Base-by-base conservation (phyloP, 148 eudicot genomes). In the Rhododendron henanense region DNA sequence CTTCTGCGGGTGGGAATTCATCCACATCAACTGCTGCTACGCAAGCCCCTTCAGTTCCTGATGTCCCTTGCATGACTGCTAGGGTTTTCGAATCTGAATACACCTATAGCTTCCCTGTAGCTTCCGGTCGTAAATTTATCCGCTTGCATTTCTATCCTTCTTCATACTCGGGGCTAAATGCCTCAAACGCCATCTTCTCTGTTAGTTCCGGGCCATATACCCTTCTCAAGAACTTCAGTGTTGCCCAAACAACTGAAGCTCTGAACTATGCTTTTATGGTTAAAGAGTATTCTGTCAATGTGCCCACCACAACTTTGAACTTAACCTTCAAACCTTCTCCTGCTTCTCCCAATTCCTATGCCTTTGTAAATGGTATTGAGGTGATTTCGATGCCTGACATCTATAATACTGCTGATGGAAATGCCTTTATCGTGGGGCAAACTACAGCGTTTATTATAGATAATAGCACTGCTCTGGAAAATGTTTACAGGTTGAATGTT, bases 361-460 rank as follows among this genome's bases (percentile, higher is more conserved):
- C 98, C 41, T 96, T 93, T 78, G 93, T 96, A 47, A 96, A 96
- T 85, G 99, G 99, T 39, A 96, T 96, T 85, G 99, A 96, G 93
- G 89, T 94, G 10, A 89, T 93, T 21, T 95, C 99, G 2, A 93
- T 94, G 94, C 97, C 98, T 47, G 90, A 92, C 81, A 85, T 96
- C 37, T 96, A 96, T 81, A 90, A 86, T 47, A 84, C 88, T 37
- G 85, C 65, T 47, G 86, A 81, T 77, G 91, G 88, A 1, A 82
- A 86, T 1, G 31, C 55, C 35, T 1, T 39, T 23, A 10, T 93
- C n/a, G 94, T 95, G 53, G 99, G 98, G 25, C 89, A 79, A 73
- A 79, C 86, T 39, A 65, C 78, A 0, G 11, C 85, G 0, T 91
- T 90, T 86, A 15, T 31, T 0, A 90, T 96, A 23, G 93, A 81